Evolutionary conservation across 2,329 filamentous ascomycete genomes (phyloP), one percentile per base, ranked within the genome.

Genomic region (Ceratocystiopsis brevicomis): DNA sequence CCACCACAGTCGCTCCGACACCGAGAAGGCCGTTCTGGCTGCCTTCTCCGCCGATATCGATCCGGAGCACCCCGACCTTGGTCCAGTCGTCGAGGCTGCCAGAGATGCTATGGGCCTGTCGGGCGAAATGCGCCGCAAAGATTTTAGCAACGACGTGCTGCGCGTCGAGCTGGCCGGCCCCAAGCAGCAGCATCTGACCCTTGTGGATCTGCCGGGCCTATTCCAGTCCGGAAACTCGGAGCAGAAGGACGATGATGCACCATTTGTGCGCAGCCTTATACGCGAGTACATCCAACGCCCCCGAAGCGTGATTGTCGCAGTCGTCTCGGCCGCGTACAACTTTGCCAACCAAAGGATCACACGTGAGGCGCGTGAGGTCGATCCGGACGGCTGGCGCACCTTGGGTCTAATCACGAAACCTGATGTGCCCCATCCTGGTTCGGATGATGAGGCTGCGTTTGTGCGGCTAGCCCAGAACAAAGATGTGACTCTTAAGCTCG

Each of bases 341-440:
- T 66, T 67, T 49, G 69, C 69, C 6, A 69, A 74, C 32, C 76
- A 82, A 50, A 59, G 64, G 11, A 66, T 81, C 5, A 57, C 73
- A 0, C 61, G 68, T 13, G 52, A 66, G 37, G 62, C 71, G 13
- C 64, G 69, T 8, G 48, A 54, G 40, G 49, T 53, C 11, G 57
- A 59, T 21, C 50, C 51, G 0, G 19, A 45, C 0, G 56, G 61
- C 1, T 21, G 37, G 1, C 65, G 70, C 3, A 75, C 71, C 0
- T 52, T 76, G 0, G 70, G 71, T 3, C 62, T 76, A 45, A 67
- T 76, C 47, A 76, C 73, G 0, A 76, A 75, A 52, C 69, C 70
- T 0, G 71, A 76, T 47, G 54, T 49, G 5, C 45, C 60, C 14
- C 50, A 53, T 6, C 41, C 46, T 0, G 59, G 58, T 1, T 66